Percentiles rank a stretch among this genome's conserved stretches.
phyloP scores from a whole-genome alignment of 2,329 filamentous ascomycete species.

The Sporothrix pseudoabietina region DNA sequence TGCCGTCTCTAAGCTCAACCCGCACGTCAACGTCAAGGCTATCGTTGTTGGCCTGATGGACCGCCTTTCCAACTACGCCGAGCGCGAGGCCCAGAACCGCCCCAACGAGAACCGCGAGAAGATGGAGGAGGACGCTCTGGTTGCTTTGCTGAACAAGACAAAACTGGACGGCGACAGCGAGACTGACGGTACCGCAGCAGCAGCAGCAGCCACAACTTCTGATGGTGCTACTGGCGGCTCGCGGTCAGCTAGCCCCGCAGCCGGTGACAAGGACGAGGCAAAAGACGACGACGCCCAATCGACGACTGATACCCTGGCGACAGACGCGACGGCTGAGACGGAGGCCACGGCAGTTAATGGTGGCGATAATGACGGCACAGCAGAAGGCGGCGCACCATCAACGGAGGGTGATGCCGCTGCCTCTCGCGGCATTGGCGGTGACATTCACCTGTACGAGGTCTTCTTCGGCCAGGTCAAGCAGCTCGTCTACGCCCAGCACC shows the following conservation, averaged over 20 bases:
- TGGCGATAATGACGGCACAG: conserved; percentile 41
- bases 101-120: conserved; percentile 71
- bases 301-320: conserved; percentile 38
- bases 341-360: conserved; percentile 54
- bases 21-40: conserved; percentile 95
- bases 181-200: background rate
- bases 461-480: conserved; percentile 97
- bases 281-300: conserved; percentile 44
- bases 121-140: conserved; percentile 80
- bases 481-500: conserved; percentile 83
- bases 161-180: conserved; percentile 53
- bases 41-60: conserved; percentile 99
- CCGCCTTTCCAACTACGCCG: conserved; percentile 89
- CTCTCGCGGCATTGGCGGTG: conserved; percentile 61
- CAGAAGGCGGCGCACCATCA: conserved; percentile 35
- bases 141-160: conserved; percentile 75
- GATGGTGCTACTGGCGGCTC: conserved; percentile 33
- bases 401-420: conserved; percentile 32
- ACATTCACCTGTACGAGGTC: conserved; percentile 91
- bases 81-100: conserved; percentile 76
- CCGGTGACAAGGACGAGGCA: conserved; percentile 43
- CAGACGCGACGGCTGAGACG: conserved; percentile 48
- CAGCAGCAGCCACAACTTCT: conserved; percentile 34
- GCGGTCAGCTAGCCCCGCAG: conserved; percentile 38
- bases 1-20: conserved; percentile 88